Conservation (phyloP, 2,329 filamentous ascomycete genomes). For the Colletotrichum ledebouriae region DNA sequence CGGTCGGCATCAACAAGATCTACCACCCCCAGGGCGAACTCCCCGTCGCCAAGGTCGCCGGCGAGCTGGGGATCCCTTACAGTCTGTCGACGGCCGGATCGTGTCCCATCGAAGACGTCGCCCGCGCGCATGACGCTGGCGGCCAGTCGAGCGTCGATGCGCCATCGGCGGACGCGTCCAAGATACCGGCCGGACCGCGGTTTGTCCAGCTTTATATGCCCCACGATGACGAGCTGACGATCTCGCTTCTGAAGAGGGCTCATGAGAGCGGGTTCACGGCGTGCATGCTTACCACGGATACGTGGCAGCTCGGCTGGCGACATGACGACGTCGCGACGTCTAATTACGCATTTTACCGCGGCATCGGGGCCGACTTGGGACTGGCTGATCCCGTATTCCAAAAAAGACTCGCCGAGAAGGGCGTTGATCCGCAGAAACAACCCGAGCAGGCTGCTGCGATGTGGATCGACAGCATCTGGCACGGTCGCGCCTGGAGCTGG, state of each 20-base stretch:
- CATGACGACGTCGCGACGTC: conserved; percentile 68
- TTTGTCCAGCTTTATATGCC: conserved; percentile 77
- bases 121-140: conserved; percentile 62
- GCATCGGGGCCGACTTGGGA: conserved; percentile 70
- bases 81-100: conserved; percentile 70
- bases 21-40: conserved; percentile 71
- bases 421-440: conserved; percentile 60
- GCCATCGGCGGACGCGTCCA: conserved; percentile 22
- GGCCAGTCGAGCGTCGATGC: not conserved
- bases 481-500: conserved; percentile 73
- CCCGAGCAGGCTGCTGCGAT: conserved; percentile 67
- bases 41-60: conserved; percentile 70
- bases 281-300: conserved; percentile 73
- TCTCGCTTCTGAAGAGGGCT: conserved; percentile 69
- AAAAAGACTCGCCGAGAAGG: conserved; percentile 61
- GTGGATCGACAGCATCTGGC: conserved; percentile 76
- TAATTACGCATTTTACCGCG: conserved; percentile 75
- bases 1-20: conserved; percentile 76
- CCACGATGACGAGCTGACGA: conserved; percentile 71
- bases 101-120: conserved; percentile 70
- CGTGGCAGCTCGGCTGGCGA: conserved; percentile 73
- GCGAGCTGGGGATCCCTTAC: conserved; percentile 71
- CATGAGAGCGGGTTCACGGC: conserved; percentile 67
- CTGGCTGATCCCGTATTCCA: conserved; percentile 72
- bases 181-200: conserved; percentile 52